A percentile compares a stretch with the other conserved stretches of the same genome.
These are phyloP conservation scores for Tricholoma sp. DNA, from an alignment of 768 basidiomycete species.

Conservation along the genomic window DNA sequence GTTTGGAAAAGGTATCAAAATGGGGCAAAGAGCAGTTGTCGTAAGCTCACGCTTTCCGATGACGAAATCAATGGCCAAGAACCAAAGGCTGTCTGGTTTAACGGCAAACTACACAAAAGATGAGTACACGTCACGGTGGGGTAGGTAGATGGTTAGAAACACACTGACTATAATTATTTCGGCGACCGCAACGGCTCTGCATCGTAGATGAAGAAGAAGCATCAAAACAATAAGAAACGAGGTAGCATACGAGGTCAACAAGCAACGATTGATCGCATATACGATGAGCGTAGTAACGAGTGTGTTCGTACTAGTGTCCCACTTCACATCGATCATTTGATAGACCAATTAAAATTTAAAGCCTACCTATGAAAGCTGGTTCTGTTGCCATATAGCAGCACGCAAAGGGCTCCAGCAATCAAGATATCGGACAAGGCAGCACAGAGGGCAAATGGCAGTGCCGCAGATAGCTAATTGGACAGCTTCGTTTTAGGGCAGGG, in stretches of 20 bases:
- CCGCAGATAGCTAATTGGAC: conserved; percentile 29
- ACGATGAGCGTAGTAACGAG: conserved; percentile 39
- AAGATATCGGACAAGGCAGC: conserved; percentile 41
- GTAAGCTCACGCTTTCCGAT: conserved; percentile 38
- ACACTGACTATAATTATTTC: conserved; percentile 31
- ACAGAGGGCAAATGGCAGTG: conserved; percentile 38
- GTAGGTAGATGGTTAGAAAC: not conserved
- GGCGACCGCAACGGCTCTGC: conserved; percentile 28
- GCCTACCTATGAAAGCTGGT: conserved; percentile 30
- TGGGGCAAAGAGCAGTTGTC: not conserved
- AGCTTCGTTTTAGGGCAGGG: not conserved
- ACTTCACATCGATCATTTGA: not conserved
- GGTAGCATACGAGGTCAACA: conserved; percentile 39
- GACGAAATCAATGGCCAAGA: conserved; percentile 37
- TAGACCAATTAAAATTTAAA: not conserved
- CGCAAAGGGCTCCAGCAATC: conserved; percentile 37
- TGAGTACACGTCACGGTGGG: not conserved
- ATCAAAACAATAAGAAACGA: too few species aligned
- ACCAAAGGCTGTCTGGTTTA: conserved; percentile 30
- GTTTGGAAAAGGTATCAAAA: not conserved
- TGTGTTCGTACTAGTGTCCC: conserved; percentile 32
- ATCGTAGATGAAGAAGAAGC: not conserved
- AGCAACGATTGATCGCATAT: conserved; percentile 45
- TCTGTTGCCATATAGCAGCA: conserved; percentile 35
- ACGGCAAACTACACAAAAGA: conserved; percentile 19